Evolutionary conservation across 495 filamentous ascomycete species (phyloP).

Genomic region (Aspergillus affinis): DNA sequence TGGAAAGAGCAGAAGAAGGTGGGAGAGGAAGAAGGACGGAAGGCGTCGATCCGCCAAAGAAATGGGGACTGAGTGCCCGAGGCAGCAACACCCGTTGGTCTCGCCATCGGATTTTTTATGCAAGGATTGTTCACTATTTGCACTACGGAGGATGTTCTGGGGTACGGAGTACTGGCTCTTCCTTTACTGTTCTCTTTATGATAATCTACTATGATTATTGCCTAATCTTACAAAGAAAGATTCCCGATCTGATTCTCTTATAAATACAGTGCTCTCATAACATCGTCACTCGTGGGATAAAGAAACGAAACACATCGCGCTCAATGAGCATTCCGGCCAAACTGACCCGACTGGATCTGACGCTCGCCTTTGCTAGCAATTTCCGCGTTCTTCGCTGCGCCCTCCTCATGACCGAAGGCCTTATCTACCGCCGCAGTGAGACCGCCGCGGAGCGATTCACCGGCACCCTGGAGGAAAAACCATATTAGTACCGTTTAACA

Average conservation of each 20-base stretch:
- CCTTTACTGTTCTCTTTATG: too few relatives aligned
- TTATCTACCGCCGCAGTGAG: slow-evolving; percentile 40
- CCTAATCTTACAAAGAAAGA: background rate
- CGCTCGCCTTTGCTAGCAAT: slow-evolving; percentile 39
- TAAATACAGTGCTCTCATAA: background rate
- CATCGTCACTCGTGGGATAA: background rate
- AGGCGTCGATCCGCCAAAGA: background rate
- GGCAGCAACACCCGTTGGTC: background rate
- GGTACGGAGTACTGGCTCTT: too few relatives aligned
- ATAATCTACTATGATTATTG: too few relatives aligned
- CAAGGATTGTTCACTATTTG: background rate
- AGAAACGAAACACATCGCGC: background rate
- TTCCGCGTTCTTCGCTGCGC: slow-evolving; percentile 34
- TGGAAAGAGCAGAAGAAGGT: background rate
- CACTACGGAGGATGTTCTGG: background rate
- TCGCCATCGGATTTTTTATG: too few relatives aligned
- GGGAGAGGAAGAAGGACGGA: background rate
- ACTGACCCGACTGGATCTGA: slow-evolving; percentile 35
- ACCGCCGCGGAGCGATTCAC: slow-evolving; percentile 46
- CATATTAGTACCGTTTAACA: background rate
- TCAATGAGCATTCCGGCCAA: slow-evolving; percentile 11
- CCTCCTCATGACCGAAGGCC: slow-evolving; percentile 39
- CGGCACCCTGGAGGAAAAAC: slow-evolving; percentile 31
- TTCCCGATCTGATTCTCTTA: background rate
- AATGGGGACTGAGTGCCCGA: background rate